Base-by-base conservation (phyloP, 2,329 filamentous ascomycete genomes). In the Colletotrichum lini region DNA sequence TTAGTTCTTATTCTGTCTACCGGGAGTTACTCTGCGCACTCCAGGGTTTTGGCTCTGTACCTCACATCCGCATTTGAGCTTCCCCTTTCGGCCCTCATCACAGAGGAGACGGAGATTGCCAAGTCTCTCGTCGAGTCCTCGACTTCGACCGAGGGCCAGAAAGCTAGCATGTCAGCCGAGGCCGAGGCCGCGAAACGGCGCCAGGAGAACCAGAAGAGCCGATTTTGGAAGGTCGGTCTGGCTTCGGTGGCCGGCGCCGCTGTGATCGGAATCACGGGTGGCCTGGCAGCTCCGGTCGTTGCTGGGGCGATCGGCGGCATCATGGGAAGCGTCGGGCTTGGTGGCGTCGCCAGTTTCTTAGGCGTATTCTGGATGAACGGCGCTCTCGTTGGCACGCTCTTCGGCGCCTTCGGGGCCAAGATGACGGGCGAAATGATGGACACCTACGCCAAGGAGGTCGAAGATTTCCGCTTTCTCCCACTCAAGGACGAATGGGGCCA, bases 151-250 rank as follows among this genome's bases (percentile, higher is more conserved):
- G 80, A 82, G 10, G 58, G 61, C 40, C 75, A 79, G 60, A 77
- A 79, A 71, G 73, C 67, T 0, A 58, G 59, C 18, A 92, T 97
- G 85, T 92, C 91, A 0, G 93, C 93, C 0, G 93, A 95, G 72
- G 89, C 91, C 1, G 94, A 96, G 79, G 91, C 91, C 0, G 89
- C 92, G 77, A 93, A 93, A 78, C 90, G 92, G 65, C 88, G 88
- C 16, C 91, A 95, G 73, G 88, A 93, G 70, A 93, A 92, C 65
- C 90, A 93, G 75, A 83, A 88, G 10, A 86, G 89, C 23, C 86
- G 95, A 10, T 93, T 93, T 79, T 97, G 94, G 94, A 98, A 98
- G 79, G 94, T 98, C 23, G 94, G 95, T 0, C 85, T 98, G 35
- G 96, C 95, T 0, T 94, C 93, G 10, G 94, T 97, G 0, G 95